phyloP scores from a whole-genome alignment of 2,329 filamentous ascomycete species.

The Talaromyces sp. region DNA sequence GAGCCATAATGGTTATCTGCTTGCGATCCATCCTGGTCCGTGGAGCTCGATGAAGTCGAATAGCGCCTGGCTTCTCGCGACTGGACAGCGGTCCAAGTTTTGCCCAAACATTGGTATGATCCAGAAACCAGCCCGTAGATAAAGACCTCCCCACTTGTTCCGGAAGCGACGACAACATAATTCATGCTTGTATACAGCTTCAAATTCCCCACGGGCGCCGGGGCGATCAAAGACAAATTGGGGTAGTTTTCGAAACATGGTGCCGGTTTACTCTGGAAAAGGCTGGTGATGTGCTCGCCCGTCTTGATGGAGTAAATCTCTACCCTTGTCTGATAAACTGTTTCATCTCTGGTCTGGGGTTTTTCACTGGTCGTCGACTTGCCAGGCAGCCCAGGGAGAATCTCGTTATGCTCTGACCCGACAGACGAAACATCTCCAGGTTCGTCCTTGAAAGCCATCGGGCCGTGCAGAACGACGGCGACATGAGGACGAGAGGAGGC shows the following conservation, averaged over 20 bases:
- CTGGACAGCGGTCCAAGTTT: conserved; percentile 86
- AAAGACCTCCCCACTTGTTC: conserved; percentile 80
- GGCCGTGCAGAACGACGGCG: conserved; percentile 75
- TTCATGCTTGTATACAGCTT: conserved; percentile 67
- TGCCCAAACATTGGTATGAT: conserved; percentile 67
- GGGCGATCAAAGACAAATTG: conserved; percentile 63
- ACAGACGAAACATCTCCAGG: conserved; percentile 26
- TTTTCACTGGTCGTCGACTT: conserved; percentile 16
- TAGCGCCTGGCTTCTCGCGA: conserved; percentile 39
- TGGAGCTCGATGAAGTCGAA: conserved; percentile 42
- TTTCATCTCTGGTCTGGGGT: conserved; percentile 23
- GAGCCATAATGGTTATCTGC: conserved; percentile 30
- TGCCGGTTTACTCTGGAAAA: conserved; percentile 66
- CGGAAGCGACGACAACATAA: conserved; percentile 70
- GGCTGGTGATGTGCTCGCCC: conserved; percentile 64
- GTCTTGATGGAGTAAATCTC: conserved; percentile 82
- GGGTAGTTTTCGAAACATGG: conserved; percentile 51
- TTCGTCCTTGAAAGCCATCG: conserved; percentile 52
- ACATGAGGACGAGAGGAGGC: conserved; percentile 64
- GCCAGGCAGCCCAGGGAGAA: conserved; percentile 22
- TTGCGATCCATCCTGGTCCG: conserved; percentile 39
- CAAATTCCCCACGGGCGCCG: conserved; percentile 66
- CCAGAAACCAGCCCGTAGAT: conserved; percentile 52
- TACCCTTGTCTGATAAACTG: conserved; percentile 73
- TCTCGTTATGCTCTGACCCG: conserved; percentile 31